These are phyloP conservation scores for Saccharomycopsis capsularis DNA, from an alignment of 805 yeast species.

Conservation along the genomic window DNA sequence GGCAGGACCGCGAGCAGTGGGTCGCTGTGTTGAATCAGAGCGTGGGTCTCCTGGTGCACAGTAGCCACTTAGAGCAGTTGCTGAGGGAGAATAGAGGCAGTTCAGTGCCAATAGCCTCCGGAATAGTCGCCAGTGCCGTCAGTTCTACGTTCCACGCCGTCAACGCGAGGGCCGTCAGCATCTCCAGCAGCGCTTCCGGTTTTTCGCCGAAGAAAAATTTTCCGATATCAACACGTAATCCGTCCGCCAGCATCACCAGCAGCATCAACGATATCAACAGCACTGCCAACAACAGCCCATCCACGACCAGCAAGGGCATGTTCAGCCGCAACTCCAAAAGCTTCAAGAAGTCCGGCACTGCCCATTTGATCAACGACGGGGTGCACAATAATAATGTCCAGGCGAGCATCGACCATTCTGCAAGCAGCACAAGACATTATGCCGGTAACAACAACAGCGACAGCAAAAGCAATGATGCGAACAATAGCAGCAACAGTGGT, in stretches of 20 bases:
- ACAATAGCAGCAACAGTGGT: constrained; percentile 1
- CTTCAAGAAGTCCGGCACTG: constrained; percentile 2
- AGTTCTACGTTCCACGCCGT: neutral
- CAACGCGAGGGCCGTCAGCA: neutral
- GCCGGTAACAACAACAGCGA: neutral
- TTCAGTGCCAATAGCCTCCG: neutral
- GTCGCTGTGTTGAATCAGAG: constrained; percentile 42
- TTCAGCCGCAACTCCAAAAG: constrained; percentile 12
- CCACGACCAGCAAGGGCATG: constrained; percentile 5
- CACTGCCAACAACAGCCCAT: neutral
- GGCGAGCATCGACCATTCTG: neutral
- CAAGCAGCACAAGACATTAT: neutral
- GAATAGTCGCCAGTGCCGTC: neutral
- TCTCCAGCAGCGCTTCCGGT: neutral
- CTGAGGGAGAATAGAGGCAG: neutral
- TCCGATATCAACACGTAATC: neutral
- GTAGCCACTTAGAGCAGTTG: constrained; percentile 3
- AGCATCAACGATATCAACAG: neutral
- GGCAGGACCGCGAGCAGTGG: constrained; percentile 66
- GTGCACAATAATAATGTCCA: neutral
- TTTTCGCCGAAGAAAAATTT: neutral
- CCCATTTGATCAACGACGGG: no score
- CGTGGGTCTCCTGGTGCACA: constrained; percentile 3
- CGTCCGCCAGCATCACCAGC: neutral
- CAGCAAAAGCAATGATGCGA: neutral